Evolutionary conservation across 2,329 filamentous ascomycete genomes (phyloP).

Genomic region (Arthroderma uncinatum): DNA sequence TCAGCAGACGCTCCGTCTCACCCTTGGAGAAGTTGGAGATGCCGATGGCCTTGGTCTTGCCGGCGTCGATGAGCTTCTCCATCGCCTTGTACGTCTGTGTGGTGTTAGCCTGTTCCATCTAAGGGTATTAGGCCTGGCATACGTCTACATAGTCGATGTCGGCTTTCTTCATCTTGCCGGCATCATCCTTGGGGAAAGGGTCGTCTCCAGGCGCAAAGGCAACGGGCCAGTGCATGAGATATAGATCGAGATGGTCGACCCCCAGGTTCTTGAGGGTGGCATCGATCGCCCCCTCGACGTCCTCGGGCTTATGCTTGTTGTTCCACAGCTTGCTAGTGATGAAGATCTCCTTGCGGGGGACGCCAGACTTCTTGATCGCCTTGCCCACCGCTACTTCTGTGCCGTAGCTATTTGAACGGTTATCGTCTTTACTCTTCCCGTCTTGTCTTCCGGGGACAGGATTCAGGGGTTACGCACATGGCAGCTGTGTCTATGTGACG

Average conservation of each 20-base stretch:
- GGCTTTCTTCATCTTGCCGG: constrained; percentile 34
- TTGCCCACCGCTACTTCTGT: constrained; percentile 57
- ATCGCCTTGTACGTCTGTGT: constrained; percentile 53
- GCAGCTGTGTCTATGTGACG: constrained; percentile 45
- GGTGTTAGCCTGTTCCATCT: neutral
- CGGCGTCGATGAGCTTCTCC: constrained; percentile 46
- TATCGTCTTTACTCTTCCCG: neutral
- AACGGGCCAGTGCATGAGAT: constrained; percentile 56
- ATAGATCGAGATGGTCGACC: constrained; percentile 58
- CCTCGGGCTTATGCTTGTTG: constrained; percentile 50
- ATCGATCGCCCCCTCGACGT: constrained; percentile 50
- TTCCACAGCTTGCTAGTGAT: constrained; percentile 59
- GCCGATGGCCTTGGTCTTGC: constrained; percentile 56
- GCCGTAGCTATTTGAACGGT: constrained; percentile 36
- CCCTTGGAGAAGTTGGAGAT: constrained; percentile 32
- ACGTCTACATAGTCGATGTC: constrained; percentile 41
- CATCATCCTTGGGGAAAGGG: constrained; percentile 36
- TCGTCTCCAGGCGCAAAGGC: constrained; percentile 42
- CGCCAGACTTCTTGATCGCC: constrained; percentile 52
- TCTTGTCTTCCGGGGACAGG: neutral
- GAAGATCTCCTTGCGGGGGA: constrained; percentile 55
- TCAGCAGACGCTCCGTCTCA: constrained; percentile 13
- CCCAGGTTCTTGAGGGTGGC: constrained; percentile 52
- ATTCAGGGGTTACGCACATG: constrained; percentile 26
- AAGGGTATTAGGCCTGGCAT: constrained; percentile 8